phyloP scores from a whole-genome alignment of 108 stramenopile species.

The Nitzschia palea region DNA sequence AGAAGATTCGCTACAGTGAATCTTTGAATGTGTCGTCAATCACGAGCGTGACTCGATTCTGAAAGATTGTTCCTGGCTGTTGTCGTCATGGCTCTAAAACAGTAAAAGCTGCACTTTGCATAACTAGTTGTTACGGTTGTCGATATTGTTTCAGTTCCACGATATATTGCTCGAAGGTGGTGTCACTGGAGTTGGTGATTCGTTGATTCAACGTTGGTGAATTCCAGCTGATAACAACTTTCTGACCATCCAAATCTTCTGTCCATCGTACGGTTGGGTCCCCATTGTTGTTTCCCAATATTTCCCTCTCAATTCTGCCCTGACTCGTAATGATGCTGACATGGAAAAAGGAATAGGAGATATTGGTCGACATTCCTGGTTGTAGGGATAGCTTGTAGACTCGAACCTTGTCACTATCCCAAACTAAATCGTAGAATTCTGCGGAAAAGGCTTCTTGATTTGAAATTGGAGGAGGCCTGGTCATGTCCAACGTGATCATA shows the following conservation, averaged over 20 bases:
- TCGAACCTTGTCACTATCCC: slow-evolving; percentile 52
- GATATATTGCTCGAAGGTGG: slow-evolving; percentile 55
- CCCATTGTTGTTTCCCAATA: slow-evolving; percentile 5
- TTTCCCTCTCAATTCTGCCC: background rate
- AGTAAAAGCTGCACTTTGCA: too few relatives aligned
- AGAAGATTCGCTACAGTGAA: too few relatives aligned
- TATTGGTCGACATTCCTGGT: slow-evolving; percentile 49
- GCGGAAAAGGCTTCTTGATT: slow-evolving; percentile 39
- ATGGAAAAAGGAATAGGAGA: slow-evolving; percentile 74
- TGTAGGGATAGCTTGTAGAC: slow-evolving; percentile 59
- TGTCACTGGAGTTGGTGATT: slow-evolving; percentile 45
- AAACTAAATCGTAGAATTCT: slow-evolving; percentile 52
- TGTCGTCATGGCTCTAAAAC: too few relatives aligned
- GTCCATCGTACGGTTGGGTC: slow-evolving; percentile 22
- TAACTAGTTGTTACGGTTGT: too few relatives aligned
- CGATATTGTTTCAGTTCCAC: slow-evolving; percentile 65
- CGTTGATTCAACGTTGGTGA: slow-evolving; percentile 34
- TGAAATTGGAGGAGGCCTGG: slow-evolving; percentile 57
- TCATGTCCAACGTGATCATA: slow-evolving; percentile 74
- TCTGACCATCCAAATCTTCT: background rate
- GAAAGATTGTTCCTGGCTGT: too few relatives aligned
- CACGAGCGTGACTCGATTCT: too few relatives aligned
- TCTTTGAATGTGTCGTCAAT: too few relatives aligned
- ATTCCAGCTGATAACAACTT: slow-evolving; percentile 41
- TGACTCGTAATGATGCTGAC: slow-evolving; percentile 32